These are phyloP conservation scores for Physcomitrellopsis africana DNA, from an alignment of 225 moss, liverwort and hornwort species.

Conservation along the genomic window DNA sequence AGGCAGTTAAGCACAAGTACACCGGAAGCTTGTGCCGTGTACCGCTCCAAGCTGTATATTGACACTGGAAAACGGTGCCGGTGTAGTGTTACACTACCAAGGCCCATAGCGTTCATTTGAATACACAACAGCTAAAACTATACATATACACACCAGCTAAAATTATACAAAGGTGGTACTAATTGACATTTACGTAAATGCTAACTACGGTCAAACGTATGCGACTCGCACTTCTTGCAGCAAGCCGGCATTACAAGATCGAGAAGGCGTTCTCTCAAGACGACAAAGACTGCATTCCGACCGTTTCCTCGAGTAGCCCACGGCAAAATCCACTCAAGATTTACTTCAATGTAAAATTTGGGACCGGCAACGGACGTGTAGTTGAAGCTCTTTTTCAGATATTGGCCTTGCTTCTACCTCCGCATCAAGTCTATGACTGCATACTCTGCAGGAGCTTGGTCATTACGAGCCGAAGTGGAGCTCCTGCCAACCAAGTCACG, in stretches of 20 bases:
- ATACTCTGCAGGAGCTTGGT: conserved; percentile 11
- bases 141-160: conserved; percentile 31
- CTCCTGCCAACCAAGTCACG: background rate
- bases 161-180: conserved; percentile 25
- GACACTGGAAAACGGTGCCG: conserved; percentile 29
- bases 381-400: conserved; percentile 20
- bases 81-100: conserved; percentile 12
- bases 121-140: background rate
- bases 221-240: conserved; percentile 4
- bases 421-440: conserved; percentile 19
- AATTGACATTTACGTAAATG: background rate
- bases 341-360: conserved; percentile 37
- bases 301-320: background rate
- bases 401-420: conserved; percentile 7
- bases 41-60: conserved; percentile 31
- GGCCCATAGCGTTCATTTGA: conserved; percentile 28
- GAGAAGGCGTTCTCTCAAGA: conserved; percentile 3
- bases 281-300: conserved; percentile 22
- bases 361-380: conserved; percentile 6
- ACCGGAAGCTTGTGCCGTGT: conserved; percentile 23
- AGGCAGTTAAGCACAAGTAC: background rate
- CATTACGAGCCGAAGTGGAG: background rate
- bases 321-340: conserved; percentile 21
- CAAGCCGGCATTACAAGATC: too few species aligned
- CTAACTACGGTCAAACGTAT: conserved; percentile 12